Evolutionary conservation across 2,329 filamentous ascomycete species (phyloP).

Genomic region (Aspergillus texensis): DNA sequence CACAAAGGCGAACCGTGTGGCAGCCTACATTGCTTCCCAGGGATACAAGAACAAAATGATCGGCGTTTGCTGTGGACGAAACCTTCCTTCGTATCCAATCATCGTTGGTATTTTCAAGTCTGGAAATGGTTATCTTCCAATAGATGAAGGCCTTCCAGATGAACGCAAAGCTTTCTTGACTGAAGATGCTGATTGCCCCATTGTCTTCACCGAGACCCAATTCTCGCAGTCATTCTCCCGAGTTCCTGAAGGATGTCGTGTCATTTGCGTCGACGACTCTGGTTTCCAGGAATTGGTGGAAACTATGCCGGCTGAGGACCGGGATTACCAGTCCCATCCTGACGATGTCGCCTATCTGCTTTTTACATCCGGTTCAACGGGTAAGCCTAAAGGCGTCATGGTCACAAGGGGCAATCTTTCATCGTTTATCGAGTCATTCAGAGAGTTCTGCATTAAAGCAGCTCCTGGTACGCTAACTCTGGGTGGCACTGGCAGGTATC

Average conservation of each 20-base stretch:
- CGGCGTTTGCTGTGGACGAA: slow-evolving; percentile 32
- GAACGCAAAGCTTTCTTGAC: slow-evolving; percentile 34
- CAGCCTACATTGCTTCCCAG: slow-evolving; percentile 25
- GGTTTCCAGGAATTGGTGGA: slow-evolving; percentile 18
- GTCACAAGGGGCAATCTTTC: slow-evolving; percentile 65
- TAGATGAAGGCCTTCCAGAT: slow-evolving; percentile 34
- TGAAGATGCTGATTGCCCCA: slow-evolving; percentile 30
- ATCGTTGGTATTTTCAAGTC: slow-evolving; percentile 37
- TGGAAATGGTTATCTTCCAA: slow-evolving; percentile 39
- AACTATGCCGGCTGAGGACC: slow-evolving; percentile 20
- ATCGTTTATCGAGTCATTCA: slow-evolving; percentile 34
- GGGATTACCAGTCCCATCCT: slow-evolving; percentile 17
- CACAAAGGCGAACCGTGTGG: slow-evolving; percentile 27
- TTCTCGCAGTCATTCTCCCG: slow-evolving; percentile 22
- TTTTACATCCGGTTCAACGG: slow-evolving; percentile 92
- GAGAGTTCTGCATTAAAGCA: slow-evolving; percentile 27
- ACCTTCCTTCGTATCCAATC: slow-evolving; percentile 30
- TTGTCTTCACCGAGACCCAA: slow-evolving; percentile 31
- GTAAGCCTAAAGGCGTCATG: slow-evolving; percentile 95
- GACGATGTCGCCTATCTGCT: slow-evolving; percentile 57
- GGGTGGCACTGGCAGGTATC: slow-evolving; percentile 32
- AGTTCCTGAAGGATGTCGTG: slow-evolving; percentile 23
- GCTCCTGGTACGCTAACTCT: slow-evolving; percentile 28
- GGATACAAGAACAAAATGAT: slow-evolving; percentile 29
- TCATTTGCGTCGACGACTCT: slow-evolving; percentile 26